Base-by-base conservation (phyloP, 208 protist species). In the Acanthamoeba healyi region DNA sequence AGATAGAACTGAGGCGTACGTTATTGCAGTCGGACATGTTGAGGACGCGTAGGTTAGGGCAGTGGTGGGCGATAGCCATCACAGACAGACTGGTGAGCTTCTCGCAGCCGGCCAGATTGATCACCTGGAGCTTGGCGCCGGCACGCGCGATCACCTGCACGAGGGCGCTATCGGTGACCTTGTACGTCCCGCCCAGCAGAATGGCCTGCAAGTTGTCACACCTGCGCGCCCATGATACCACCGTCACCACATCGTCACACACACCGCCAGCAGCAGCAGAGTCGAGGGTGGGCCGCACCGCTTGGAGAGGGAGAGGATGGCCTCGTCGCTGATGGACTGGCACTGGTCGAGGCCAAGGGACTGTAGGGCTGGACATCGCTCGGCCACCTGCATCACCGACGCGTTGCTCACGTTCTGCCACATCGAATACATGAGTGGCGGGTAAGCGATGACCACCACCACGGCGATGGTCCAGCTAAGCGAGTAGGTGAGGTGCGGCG, bases 31-130 rank as follows among this genome's bases (percentile, higher is more conserved):
- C 34, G 5, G 72, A 36, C 34, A 81, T 10, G 72, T 81, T 81
- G 14, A 81, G 72, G 4, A 81, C 72, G 34, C 72, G 72, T 7
- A 81, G 40, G 36, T 81, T 81, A 26, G 72, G 72, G 72, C 72
- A 81, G 72, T 40, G 40, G 22, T 81, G 40, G 29, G 72, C 72
- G 22, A 81, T 12, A 32, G 38, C 40, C 40, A 40, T 5, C 36
- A 81, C 29, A 15, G 34, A 10, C 72, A 15, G 7, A 32, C 40
- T 49, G 19, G 72, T 81, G 5, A 81, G 6, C 29, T 81, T 81
- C 26, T 81, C 40, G 29, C 72, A 81, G 36, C 40, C 38, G 38
- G 34, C 40, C 12, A 81, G 72, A 49, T 81, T 81, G 72, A 81
- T 14, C 14, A 51, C 72, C 72, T 81, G 72, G 22, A 81, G 72